Evolutionary conservation across 148 eudicot genomes (phyloP), one percentile per base, ranked within the genome.

Genomic region (Limonium bicolor): DNA sequence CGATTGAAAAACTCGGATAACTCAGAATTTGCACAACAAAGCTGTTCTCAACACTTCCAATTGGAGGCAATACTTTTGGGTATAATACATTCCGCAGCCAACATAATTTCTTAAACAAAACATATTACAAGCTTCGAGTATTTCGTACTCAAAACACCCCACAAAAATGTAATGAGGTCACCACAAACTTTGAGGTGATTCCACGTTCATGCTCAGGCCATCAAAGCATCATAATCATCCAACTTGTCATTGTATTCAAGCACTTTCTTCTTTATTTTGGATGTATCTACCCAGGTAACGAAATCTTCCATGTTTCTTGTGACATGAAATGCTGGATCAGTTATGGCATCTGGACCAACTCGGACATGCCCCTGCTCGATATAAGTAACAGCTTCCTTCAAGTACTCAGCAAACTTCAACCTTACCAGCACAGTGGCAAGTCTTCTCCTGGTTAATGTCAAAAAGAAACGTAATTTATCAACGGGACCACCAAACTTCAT

Each of bases 261-360:
- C 25, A 92, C 80, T 56, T 71, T 78, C 61, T 67, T 71, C 82
- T 62, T 78, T 8, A 92, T 85, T 80, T 78, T 85, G 26, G 95
- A 92, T 30, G 88, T 60, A 64, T 71, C 79, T n/a, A 72, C 95
- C 99, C 99, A 92, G 12, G 88, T 92, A 8, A 92, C 58, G 38
- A 85, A 76, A 59, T 92, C 95, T 68, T 92, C 95, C 95, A 92
- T 73, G 39, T 73, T 81, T 56, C 99, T 75, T 12, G 95, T 92
- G 8, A 92, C 99, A 44, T 85, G 95, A 55, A 58, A 92, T 30
- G 99, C 99, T 2, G 99, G 95, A 50, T 92, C 99, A 7, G 94
- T 81, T 30, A 92, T 83, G 0, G 82, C 72, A 2, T 92, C 90
- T n/a, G 88, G 81, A 48, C 99, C 99, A 18, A 85, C 94, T 17